These are phyloP conservation scores for Cyphellophora europaea DNA, from an alignment of 2,329 filamentous ascomycete species.

Conservation along the genomic window DNA sequence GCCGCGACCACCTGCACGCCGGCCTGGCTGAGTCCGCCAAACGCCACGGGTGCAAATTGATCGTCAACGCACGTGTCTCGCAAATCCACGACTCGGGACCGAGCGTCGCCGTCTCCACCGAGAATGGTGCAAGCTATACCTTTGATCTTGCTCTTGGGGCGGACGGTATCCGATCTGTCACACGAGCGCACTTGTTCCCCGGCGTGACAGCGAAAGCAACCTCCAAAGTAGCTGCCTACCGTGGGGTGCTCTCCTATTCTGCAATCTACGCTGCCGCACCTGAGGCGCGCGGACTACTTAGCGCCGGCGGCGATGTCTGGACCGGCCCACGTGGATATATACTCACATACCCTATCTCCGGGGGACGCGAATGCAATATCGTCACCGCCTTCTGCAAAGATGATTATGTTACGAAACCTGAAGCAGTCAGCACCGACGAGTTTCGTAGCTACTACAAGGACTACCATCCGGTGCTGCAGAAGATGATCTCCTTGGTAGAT, in stretches of 20 bases:
- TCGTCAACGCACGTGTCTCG: constrained; percentile 28
- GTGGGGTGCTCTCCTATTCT: constrained; percentile 35
- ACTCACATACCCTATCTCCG: constrained; percentile 15
- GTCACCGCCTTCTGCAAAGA: constrained; percentile 14
- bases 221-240: constrained; percentile 36
- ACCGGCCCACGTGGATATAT: constrained; percentile 16
- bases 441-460: constrained; percentile 11
- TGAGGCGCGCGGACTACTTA: constrained; percentile 11
- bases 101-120: constrained; percentile 10
- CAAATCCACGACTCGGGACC: constrained; percentile 20
- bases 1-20: constrained; percentile 38
- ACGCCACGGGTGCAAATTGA: constrained; percentile 27
- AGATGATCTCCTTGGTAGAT: constrained; percentile 20
- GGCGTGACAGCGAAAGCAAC: constrained; percentile 30
- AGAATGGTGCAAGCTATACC: constrained; percentile 19
- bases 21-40: constrained; percentile 32
- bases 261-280: constrained; percentile 23
- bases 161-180: constrained; percentile 32
- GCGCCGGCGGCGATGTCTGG: constrained; percentile 15
- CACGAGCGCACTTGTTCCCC: constrained; percentile 31
- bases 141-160: constrained; percentile 32
- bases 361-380: constrained; percentile 14
- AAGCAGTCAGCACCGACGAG: constrained; percentile 11
- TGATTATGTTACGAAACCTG: constrained; percentile 11
- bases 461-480: constrained; percentile 10